Evolutionary conservation across 352 stramenopile species (phyloP).

Genomic region (Phytopythium chamaehyphon): DNA sequence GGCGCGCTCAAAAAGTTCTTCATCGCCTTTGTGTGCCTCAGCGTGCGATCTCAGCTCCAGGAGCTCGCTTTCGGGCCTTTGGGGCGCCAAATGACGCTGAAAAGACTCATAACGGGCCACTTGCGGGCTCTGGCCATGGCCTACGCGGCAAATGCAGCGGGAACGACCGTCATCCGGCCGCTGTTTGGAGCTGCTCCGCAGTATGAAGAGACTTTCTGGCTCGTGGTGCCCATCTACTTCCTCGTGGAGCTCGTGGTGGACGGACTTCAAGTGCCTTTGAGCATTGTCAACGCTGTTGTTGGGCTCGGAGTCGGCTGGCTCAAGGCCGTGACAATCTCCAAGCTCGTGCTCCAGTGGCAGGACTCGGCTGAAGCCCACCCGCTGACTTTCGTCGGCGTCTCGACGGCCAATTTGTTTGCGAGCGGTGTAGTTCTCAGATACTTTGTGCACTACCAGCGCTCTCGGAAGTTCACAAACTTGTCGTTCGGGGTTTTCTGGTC

Average conservation of each 20-base stretch:
- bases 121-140: slow-evolving; percentile 43
- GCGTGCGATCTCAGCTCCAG: slow-evolving; percentile 37
- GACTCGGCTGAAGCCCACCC: slow-evolving; percentile 40
- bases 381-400: slow-evolving; percentile 53
- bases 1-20: slow-evolving; percentile 46
- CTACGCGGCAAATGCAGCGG: slow-evolving; percentile 57
- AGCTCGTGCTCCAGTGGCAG: slow-evolving; percentile 61
- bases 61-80: slow-evolving; percentile 32
- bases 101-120: slow-evolving; percentile 23
- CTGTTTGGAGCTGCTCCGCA: slow-evolving; percentile 49
- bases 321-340: slow-evolving; percentile 67
- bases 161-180: slow-evolving; percentile 59
- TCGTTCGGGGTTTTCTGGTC: slow-evolving; percentile 33
- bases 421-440: slow-evolving; percentile 56
- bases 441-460: slow-evolving; percentile 42
- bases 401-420: slow-evolving; percentile 66
- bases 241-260: slow-evolving; percentile 37
- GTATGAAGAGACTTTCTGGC: slow-evolving; percentile 50
- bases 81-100: slow-evolving; percentile 31
- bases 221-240: slow-evolving; percentile 60
- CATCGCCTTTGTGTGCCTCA: slow-evolving; percentile 57
- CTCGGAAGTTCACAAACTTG: slow-evolving; percentile 29
- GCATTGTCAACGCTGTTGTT: slow-evolving; percentile 42
- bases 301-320: slow-evolving; percentile 67
- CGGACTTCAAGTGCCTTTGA: slow-evolving; percentile 31